Percentiles rank a stretch among this genome's conserved stretches.
Evolutionary conservation across 1,284 basidiomycete species (phyloP).

Genomic region (Singerocomus inundabilis): DNA sequence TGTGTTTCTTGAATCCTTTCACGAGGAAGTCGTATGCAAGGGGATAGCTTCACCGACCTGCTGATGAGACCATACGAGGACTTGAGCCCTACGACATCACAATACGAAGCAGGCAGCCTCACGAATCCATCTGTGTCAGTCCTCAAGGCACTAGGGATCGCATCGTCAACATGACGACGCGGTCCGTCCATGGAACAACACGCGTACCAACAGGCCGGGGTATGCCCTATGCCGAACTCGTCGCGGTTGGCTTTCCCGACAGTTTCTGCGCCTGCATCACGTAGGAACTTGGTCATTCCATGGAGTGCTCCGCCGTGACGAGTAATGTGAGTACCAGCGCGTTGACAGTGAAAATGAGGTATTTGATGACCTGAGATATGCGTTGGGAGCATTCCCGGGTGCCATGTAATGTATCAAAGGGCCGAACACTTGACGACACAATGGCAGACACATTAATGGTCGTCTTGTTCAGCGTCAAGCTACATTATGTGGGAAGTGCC

Average conservation of each 20-base stretch:
- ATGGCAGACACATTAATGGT: neutral
- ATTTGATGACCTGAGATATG: constrained; percentile 10
- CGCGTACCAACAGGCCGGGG: constrained; percentile 19
- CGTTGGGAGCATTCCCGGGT: neutral
- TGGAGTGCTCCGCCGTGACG: constrained; percentile 27
- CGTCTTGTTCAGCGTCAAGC: neutral
- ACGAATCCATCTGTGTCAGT: constrained; percentile 97
- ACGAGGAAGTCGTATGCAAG: neutral
- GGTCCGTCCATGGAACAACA: constrained; percentile 26
- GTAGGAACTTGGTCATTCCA: constrained; percentile 50
- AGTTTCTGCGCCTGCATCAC: constrained; percentile 67
- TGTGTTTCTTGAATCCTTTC: constrained; percentile 33
- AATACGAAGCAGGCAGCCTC: constrained; percentile 91
- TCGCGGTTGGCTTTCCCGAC: constrained; percentile 94
- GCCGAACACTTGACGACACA: neutral
- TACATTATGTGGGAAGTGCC: neutral
- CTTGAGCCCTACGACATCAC: constrained; percentile 89
- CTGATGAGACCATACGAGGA: constrained; percentile 93
- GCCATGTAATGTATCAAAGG: neutral
- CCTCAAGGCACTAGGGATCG: constrained; percentile 68
- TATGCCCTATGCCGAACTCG: constrained; percentile 97
- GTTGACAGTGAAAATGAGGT: constrained; percentile 17
- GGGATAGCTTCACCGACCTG: constrained; percentile 48
- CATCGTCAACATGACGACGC: constrained; percentile 14
- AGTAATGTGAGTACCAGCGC: constrained; percentile 19